Conservation (phyloP, 139 green algal species). For the Chlamydomonas incerta region DNA sequence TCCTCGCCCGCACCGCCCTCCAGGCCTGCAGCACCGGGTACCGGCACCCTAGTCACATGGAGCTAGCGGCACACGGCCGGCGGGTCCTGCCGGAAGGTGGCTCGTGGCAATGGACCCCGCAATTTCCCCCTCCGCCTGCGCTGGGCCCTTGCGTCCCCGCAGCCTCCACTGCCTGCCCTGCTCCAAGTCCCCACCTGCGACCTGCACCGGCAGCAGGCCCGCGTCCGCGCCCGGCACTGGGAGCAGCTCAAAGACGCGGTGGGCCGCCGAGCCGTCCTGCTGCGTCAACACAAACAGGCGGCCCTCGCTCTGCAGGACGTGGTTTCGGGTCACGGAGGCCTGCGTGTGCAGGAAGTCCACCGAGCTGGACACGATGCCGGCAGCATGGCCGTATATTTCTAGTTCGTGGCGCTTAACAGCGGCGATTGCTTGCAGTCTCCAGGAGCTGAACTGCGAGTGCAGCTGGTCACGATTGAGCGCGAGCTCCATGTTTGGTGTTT, state of each 20-base stretch:
- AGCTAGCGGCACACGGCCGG: background rate
- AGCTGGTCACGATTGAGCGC: slow-evolving; percentile 2
- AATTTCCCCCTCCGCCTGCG: too few species aligned
- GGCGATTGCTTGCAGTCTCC: slow-evolving; percentile 11
- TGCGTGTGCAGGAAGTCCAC: slow-evolving; percentile 54
- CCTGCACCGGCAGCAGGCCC: slow-evolving; percentile 8
- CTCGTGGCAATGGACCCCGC: too few species aligned
- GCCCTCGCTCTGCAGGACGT: slow-evolving; percentile 46
- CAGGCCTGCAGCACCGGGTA: slow-evolving; percentile 3
- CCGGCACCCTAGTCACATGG: background rate
- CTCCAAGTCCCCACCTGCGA: slow-evolving; percentile 30
- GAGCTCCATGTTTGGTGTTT: background rate
- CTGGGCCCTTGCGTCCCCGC: too few species aligned
- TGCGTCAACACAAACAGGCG: slow-evolving; percentile 44
- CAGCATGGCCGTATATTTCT: background rate
- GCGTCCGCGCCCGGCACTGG: background rate
- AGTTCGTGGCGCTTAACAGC: background rate
- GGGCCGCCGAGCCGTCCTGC: background rate
- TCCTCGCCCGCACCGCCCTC: background rate
- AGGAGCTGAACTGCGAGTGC: slow-evolving; percentile 19
- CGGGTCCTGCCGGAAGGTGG: too few species aligned
- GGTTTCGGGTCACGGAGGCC: slow-evolving; percentile 54
- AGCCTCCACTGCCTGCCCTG: too few species aligned
- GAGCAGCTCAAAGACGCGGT: slow-evolving; percentile 12
- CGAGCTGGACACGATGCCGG: background rate